Evolutionary conservation across 2,329 filamentous ascomycete genomes (phyloP), one percentile per base, ranked within the genome.

Genomic region (Colletotrichum melonis): DNA sequence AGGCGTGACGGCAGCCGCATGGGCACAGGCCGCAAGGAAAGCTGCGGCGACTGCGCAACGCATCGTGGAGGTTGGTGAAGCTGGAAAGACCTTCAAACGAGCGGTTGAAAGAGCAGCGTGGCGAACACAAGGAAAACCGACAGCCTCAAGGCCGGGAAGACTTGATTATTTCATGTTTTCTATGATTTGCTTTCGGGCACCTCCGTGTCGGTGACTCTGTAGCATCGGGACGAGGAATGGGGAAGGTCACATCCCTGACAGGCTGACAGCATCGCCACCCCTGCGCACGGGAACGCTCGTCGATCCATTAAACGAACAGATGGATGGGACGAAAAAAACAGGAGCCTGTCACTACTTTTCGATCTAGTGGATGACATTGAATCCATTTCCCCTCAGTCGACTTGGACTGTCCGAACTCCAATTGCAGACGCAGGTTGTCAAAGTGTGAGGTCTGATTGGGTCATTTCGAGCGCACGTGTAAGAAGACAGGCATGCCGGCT

Each of bases 11-110:
- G 73, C 71, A 19, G 78, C 82, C 5, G 77, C 70, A 32, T 74
- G 78, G 46, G 79, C 71, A 22, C 78, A 74, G 60, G 79, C 78
- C 1, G 78, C 66, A 26, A 81, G 78, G 65, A 82, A 69, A 19
- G 78, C 28, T 46, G 76, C 72, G 54, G 75, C 22, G 12, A 56
- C n/a, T 2, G 42, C 32, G 42, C n/a, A 46, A 42, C 59, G 69
- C 69, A 72, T 69, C 30, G 58, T 70, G 22, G n/a, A n/a, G 11
- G 19, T 32, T 32, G 24, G 8, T 19, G 7, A 55, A 52, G 54
- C 19, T 42, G 7, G 19, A n/a, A 4, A 58, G 55, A 14, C 46
- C 68, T 71, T 57, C n/a, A 24, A 55, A 55, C 59, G 42, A 59
- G 46, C 19, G 66, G 28, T 24, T n/a, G 30, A 8, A 54, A 32